Conservation (phyloP, 148 eudicot species). For the Vaccinium myrtillus region DNA sequence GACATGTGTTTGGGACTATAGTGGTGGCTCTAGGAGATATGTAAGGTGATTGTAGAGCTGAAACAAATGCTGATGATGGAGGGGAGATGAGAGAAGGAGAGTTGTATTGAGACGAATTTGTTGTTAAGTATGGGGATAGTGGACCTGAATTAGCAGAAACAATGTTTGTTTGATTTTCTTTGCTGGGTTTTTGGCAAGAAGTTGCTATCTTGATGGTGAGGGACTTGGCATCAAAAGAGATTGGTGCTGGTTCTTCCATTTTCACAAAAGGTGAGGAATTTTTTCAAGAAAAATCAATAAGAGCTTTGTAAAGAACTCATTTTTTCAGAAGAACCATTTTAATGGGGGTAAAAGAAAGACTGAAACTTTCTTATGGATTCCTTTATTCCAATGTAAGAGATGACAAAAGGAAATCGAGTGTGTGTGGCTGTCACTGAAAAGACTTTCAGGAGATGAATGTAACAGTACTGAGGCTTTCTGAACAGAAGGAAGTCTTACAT, state of each 20-base stretch:
- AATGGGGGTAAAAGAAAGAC: conserved; percentile 1
- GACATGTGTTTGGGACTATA: conserved; percentile 23
- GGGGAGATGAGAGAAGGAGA: conserved; percentile 73
- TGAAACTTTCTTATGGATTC: conserved; percentile 14
- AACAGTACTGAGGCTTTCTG: conserved; percentile 35
- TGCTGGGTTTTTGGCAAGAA: conserved; percentile 23
- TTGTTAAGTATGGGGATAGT: conserved; percentile 8
- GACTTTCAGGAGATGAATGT: conserved; percentile 34
- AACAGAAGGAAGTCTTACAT: conserved; percentile 23
- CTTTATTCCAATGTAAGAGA: conserved; percentile 14
- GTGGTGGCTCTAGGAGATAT: conserved; percentile 69
- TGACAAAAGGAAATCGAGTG: conserved; percentile 25
- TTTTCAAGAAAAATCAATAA: conserved; percentile 1
- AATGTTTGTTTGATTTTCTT: conserved; percentile 12
- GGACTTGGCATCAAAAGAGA: conserved; percentile 23
- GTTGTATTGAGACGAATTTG: conserved; percentile 49
- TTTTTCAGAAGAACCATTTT: neutral
- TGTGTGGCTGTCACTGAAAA: conserved; percentile 26
- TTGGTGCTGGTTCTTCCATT: conserved; percentile 38
- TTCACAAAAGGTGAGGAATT: neutral
- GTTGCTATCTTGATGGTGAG: conserved; percentile 41
- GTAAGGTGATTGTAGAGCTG: conserved; percentile 80
- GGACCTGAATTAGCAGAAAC: conserved; percentile 19
- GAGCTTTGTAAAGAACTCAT: neutral
- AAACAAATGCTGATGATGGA: conserved; percentile 81